Evolutionary conservation across 1,284 basidiomycete species (phyloP).

Genomic region (Vanrija sp.): DNA sequence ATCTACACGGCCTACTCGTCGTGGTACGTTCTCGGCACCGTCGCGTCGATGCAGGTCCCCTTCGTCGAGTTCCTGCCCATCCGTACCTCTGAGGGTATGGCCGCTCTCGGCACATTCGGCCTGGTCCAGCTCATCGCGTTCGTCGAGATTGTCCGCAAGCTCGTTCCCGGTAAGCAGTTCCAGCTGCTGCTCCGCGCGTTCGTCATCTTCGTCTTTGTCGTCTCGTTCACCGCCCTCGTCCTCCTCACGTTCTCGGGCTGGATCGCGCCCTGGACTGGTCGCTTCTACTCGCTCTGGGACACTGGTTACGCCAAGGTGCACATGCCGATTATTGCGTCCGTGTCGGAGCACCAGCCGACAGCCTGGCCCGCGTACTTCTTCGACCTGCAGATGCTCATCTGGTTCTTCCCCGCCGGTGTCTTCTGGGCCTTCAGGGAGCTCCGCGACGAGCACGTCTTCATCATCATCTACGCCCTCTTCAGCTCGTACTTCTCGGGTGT

Average conservation of each 20-base stretch:
- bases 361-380: conserved; percentile 99
- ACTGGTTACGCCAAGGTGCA: conserved; percentile 91
- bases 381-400: conserved; percentile 96
- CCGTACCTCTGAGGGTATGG: conserved; percentile 97
- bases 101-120: conserved; percentile 93
- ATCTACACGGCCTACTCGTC: conserved; percentile 94
- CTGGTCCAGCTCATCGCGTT: conserved; percentile 95
- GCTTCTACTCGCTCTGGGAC: conserved; percentile 99
- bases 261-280: conserved; percentile 98
- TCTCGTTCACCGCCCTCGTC: conserved; percentile 68
- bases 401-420: conserved; percentile 96
- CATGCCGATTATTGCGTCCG: conserved; percentile 97
- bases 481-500: conserved; percentile 98
- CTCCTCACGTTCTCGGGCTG: conserved; percentile 86
- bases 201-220: conserved; percentile 66
- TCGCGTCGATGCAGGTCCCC: conserved; percentile 98
- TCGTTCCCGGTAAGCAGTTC: conserved; percentile 92
- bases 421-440: conserved; percentile 89
- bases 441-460: conserved; percentile 95
- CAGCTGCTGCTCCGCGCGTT: conserved; percentile 68
- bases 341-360: conserved; percentile 99
- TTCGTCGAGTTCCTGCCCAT: conserved; percentile 99
- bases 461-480: conserved; percentile 96
- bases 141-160: conserved; percentile 79
- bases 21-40: conserved; percentile 96